Evolutionary conservation across 441 rosid species (phyloP), one percentile per base, ranked within the genome.

Genomic region (Croton setiger): DNA sequence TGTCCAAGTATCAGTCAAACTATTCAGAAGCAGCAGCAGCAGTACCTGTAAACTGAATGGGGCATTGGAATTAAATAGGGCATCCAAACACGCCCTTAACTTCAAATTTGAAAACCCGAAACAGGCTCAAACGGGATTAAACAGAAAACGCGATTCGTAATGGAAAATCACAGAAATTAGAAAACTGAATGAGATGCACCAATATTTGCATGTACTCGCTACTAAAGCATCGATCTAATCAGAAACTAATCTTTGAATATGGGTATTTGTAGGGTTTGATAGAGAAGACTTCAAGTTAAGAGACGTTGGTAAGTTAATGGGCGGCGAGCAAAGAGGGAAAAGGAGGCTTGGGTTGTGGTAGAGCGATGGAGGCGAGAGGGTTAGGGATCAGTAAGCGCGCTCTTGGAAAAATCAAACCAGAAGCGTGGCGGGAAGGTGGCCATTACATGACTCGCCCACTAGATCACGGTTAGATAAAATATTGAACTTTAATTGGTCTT

Each of bases 341-440:
- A 31, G 0, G 55, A 45, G 36, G 2, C 43, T 39, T 39, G 7
- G 7, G 43, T 39, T 5, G 43, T 4, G 43, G 10, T 8, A 59
- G 53, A 9, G 71, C 31, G 63, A 48, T 4, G 1, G 18, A n/a
- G n/a, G 52, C 7, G 1, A 4, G 20, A 48, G 20, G 52, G 18
- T 13, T 15, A 2, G 52, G 3, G 31, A 8, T 6, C 4, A 4
- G 8, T 27, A 21, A 23, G 72, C 72, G 72, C 72, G 72, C 66
- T 49, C 60, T 60, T 51, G 60, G 23, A 60, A 67, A 66, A 61
- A 43, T 4, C 17, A 52, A 60, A 21, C 64, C 59, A 39, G 58
- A 23, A 2, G 68, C 6, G 17, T n/a, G 66, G 72, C 72, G 72
- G 72, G 72, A 60, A n/a, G n/a, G n/a, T n/a, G n/a, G n/a, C n/a